Base-by-base conservation (phyloP, 1,284 basidiomycete genomes). In the Apiotrichum akiyoshidainum region DNA sequence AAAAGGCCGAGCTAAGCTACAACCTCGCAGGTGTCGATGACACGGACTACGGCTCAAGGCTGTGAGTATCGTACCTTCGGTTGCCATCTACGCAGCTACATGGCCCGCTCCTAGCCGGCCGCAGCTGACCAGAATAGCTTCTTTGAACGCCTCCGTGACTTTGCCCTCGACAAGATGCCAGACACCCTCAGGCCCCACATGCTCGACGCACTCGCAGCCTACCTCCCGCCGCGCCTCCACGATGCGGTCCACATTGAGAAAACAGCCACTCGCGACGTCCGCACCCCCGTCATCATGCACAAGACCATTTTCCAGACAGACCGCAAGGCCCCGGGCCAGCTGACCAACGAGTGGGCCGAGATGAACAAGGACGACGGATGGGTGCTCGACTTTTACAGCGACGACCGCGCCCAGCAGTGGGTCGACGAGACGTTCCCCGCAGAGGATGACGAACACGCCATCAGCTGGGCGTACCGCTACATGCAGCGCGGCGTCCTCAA, bases 401-500 rank as follows among this genome's bases (percentile, higher is more conserved):
- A 79, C 58, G 58, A 57, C 0, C 60, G 49, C 5, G 74, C 73
- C 10, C 63, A 69, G 37, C 55, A 62, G 16, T 79, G 74, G 74
- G 66, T 76, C n/a, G 35, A 60, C 19, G 47, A 56, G 16, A 61
- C 57, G 12, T 74, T 77, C 45, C 58, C 51, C 31, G 65, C 58
- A 6, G 69, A 65, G 26, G 65, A 69, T 39, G 68, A 76, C 10
- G 9, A 5, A 1, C n/a, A 37, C 9, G 40, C 39, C 34, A 46
- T 57, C 22, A 60, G 60, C 22, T 71, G 69, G 72, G 70, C 73
- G 12, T 79, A 76, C 75, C 44, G 69, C 33, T 64, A 52, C 31
- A 66, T 79, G 63, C 65, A 69, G 26, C 65, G 73, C 17, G 76
- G 74, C 14, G 75, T 79, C 12, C 63, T 78, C 60, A 71, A 66